A percentile compares a stretch with the other conserved stretches of the same genome.
phyloP scores from a whole-genome alignment of 1,284 basidiomycete species.

The Paramarasmius palmivorus region DNA sequence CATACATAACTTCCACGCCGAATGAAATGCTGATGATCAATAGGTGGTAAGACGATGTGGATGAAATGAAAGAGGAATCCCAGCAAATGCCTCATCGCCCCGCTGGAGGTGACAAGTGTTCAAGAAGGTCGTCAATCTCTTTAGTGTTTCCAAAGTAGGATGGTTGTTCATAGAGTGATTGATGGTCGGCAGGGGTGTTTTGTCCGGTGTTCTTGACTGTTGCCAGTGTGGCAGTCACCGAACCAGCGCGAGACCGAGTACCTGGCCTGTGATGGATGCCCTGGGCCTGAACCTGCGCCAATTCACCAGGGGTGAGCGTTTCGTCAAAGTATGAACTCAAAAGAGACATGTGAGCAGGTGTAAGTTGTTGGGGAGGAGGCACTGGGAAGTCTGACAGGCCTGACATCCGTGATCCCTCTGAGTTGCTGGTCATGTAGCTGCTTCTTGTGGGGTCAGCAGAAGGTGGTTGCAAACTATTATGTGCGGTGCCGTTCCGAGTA shows the following conservation, averaged over 20 bases:
- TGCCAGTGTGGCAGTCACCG: background rate
- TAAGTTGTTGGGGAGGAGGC: constrained; percentile 52
- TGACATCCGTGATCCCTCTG: constrained; percentile 61
- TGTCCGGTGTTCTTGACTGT: background rate
- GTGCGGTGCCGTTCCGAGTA: constrained; percentile 8
- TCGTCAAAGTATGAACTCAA: constrained; percentile 47
- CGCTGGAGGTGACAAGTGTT: no score
- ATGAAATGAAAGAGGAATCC: no score
- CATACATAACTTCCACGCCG: no score
- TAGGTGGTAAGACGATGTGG: no score
- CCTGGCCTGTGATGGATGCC: constrained; percentile 8
- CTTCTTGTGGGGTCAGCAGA: constrained; percentile 51
- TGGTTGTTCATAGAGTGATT: background rate
- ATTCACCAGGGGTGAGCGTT: constrained; percentile 12
- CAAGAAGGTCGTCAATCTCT: no score
- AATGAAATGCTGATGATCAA: no score
- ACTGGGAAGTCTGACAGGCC: constrained; percentile 74
- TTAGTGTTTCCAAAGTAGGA: no score
- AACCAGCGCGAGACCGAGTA: constrained; percentile 14
- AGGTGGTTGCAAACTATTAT: constrained; percentile 37
- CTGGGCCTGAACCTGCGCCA: constrained; percentile 9
- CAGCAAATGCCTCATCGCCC: no score
- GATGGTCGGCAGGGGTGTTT: background rate
- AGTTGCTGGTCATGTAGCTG: constrained; percentile 63
- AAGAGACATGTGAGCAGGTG: constrained; percentile 40